Percentiles rank a stretch among this genome's conserved stretches.
Conservation (phyloP, 208 protist genomes). For the Crithidia thermophila region DNA sequence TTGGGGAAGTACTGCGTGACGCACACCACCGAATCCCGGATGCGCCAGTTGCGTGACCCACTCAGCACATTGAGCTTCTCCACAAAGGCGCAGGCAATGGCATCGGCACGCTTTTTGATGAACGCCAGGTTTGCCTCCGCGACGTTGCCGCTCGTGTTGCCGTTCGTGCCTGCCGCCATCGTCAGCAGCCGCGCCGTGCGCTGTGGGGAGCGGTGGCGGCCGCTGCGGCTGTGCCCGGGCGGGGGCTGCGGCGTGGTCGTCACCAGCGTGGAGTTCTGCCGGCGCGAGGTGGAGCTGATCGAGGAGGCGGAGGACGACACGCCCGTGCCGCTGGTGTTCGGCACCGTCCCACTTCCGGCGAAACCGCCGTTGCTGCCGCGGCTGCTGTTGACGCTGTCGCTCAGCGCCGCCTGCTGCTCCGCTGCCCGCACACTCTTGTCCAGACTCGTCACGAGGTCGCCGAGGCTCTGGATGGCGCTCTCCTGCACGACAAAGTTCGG, state of each 20-base stretch:
- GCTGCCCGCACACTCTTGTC: conserved; percentile 22
- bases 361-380: neutral
- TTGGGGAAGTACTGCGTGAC: conserved; percentile 52
- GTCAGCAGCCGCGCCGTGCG: neutral
- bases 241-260: neutral
- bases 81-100: conserved; percentile 38
- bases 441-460: conserved; percentile 34
- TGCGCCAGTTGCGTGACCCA: conserved; percentile 73
- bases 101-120: conserved; percentile 25
- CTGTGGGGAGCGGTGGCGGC: conserved; percentile 17
- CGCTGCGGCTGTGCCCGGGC: conserved; percentile 10
- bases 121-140: neutral
- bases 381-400: conserved; percentile 13
- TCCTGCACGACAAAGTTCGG: conserved; percentile 43
- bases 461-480: conserved; percentile 46
- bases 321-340: neutral
- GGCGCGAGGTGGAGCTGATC: conserved; percentile 17
- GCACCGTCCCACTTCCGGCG: neutral
- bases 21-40: conserved; percentile 59
- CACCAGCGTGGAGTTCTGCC: neutral
- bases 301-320: conserved; percentile 14
- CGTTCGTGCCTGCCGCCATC: conserved; percentile 1
- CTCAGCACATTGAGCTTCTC: conserved; percentile 49
- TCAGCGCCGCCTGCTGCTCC: conserved; percentile 23
- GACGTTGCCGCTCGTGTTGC: neutral